Percentiles rank a stretch among this genome's conserved stretches.
Conservation (phyloP, 805 yeast species). For the Schwanniomyces polymorphus region DNA sequence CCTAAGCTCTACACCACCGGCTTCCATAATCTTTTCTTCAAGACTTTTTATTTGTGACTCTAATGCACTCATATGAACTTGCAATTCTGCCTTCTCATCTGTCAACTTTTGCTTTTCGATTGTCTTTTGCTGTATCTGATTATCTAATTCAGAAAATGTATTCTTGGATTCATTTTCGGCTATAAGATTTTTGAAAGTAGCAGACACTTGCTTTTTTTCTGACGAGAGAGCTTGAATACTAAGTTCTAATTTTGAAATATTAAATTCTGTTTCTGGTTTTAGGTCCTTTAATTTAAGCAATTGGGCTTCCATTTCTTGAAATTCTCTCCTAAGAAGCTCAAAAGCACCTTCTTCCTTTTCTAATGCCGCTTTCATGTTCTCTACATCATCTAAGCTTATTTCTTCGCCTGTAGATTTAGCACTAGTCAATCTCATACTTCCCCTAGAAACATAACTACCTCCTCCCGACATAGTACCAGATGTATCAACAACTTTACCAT, state of each 20-base stretch:
- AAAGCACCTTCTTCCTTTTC: conserved; percentile 53
- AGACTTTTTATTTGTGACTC: conserved; percentile 58
- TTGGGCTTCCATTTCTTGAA: conserved; percentile 58
- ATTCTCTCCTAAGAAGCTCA: conserved; percentile 49
- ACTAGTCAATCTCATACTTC: conserved; percentile 68
- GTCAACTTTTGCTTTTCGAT: conserved; percentile 16
- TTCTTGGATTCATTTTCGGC: conserved; percentile 33
- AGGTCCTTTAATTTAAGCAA: conserved; percentile 60
- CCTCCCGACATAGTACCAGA: conserved; percentile 98
- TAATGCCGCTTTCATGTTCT: conserved; percentile 52
- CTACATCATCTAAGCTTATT: conserved; percentile 58
- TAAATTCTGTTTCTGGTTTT: conserved; percentile 67
- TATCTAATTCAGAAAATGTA: conserved; percentile 26
- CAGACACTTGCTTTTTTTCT: conserved; percentile 51
- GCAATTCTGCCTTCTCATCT: conserved; percentile 30
- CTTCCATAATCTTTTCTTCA: conserved; percentile 79
- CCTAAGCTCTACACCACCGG: conserved; percentile 86
- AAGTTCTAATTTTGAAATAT: conserved; percentile 55
- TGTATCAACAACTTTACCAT: conserved; percentile 87
- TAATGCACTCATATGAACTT: conserved; percentile 53
- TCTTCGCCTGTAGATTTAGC: conserved; percentile 27
- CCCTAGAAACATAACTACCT: conserved; percentile 68
- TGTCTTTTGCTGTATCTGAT: conserved; percentile 37
- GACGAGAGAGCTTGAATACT: conserved; percentile 62
- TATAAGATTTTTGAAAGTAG: conserved; percentile 42